Percentiles rank a stretch among this genome's conserved stretches.
phyloP scores from a whole-genome alignment of 2,329 filamentous ascomycete genomes.

The Pseudonectria buxi region DNA sequence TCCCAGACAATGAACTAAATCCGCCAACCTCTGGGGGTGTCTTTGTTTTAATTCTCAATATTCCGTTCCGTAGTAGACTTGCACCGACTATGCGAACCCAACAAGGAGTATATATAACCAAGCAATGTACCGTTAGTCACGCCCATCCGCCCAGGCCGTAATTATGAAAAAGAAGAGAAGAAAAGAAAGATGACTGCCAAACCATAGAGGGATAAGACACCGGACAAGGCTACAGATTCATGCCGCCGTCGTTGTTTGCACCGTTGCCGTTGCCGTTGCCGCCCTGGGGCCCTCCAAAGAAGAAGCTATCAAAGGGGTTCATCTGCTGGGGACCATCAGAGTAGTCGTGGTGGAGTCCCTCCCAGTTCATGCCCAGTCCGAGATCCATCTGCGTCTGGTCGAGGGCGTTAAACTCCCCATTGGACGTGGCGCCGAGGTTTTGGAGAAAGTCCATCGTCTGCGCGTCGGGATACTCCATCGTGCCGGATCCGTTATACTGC shows the following conservation, averaged over 20 bases:
- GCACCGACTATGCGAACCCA: too few relatives aligned
- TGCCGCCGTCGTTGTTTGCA: slow-evolving; percentile 16
- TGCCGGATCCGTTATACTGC: slow-evolving; percentile 27
- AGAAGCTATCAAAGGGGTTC: slow-evolving; percentile 67
- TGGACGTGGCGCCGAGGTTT: slow-evolving; percentile 31
- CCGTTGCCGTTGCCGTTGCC: slow-evolving; percentile 19
- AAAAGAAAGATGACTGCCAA: neutral
- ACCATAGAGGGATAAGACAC: too few relatives aligned
- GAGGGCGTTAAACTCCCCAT: slow-evolving; percentile 25
- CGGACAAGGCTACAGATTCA: slow-evolving; percentile 15
- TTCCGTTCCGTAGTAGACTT: too few relatives aligned
- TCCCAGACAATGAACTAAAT: too few relatives aligned
- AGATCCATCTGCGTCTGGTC: slow-evolving; percentile 52
- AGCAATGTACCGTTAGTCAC: too few relatives aligned
- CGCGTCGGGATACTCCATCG: slow-evolving; percentile 39
- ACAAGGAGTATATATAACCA: too few relatives aligned
- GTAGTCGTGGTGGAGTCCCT: slow-evolving; percentile 56
- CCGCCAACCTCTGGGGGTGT: too few relatives aligned
- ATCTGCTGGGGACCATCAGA: slow-evolving; percentile 53
- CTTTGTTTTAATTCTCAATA: too few relatives aligned
- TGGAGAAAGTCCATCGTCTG: slow-evolving; percentile 50
- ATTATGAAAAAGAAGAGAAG: neutral
- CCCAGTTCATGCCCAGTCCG: slow-evolving; percentile 60
- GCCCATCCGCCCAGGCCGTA: too few relatives aligned
- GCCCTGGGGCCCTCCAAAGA: slow-evolving; percentile 52